Evolutionary conservation across 2,329 filamentous ascomycete genomes (phyloP), one percentile per base, ranked within the genome.

Genomic region (Cladosporium austrohemisphaericum): DNA sequence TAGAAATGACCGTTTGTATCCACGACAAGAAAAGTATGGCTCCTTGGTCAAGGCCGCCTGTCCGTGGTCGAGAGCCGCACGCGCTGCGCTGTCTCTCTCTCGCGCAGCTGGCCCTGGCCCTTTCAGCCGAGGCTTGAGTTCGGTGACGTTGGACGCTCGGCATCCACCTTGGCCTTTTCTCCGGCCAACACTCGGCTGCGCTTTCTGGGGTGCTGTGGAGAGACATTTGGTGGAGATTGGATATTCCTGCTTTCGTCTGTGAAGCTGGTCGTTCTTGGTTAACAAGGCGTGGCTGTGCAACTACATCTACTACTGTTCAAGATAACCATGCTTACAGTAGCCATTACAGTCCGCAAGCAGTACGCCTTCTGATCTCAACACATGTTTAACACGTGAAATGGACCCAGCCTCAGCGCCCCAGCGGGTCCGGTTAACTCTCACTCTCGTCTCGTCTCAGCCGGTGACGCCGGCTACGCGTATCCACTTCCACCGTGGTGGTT

Each of bases 21-120:
- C n/a, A n/a, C 13, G n/a, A 19, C n/a, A 16, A 16, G 6, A 41
- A 43, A 43, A 5, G 29, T 11, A 43, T 8, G 5, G 13, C 35
- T 35, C 32, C n/a, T n/a, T n/a, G n/a, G n/a, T n/a, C n/a, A n/a
- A 23, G 25, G 38, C 38, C 38, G 38, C 19, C 38, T 41, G 38
- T 41, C 38, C 38, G 38, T 31, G 19, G 19, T 11, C 23, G 20
- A 29, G 38, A 45, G 41, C 41, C 41, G 41, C 41, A 45, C 22
- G 36, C 36, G 31, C 41, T 25, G 41, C 41, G 25, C 3, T 45
- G 29, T 45, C 29, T 45, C 20, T n/a, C 9, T 44, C n/a, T n/a
- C n/a, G 9, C 28, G 28, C 28, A 7, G 28, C 28, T n/a, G 28
- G 28, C 28, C n/a, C n/a, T n/a, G n/a, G 41, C 16, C 41, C 41